These are phyloP conservation scores for Przewalskia tangutica DNA, from an alignment of 257 asterid species.

Conservation along the genomic window DNA sequence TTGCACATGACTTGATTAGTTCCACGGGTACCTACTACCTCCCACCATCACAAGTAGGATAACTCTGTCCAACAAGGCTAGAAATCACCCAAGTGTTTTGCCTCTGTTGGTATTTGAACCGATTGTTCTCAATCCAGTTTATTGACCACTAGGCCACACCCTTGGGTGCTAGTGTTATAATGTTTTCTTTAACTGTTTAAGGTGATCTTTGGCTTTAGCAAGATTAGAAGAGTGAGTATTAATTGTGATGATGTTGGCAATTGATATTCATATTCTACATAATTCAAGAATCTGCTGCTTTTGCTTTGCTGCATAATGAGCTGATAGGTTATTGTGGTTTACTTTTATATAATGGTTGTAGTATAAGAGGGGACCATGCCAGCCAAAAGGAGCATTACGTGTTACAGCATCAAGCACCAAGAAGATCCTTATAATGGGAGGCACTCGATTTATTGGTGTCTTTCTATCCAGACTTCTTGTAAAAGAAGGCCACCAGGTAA, in stretches of 20 bases:
- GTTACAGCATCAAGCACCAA: slow-evolving; percentile 69
- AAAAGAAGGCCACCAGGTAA: slow-evolving; percentile 94
- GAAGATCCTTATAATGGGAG: slow-evolving; percentile 98
- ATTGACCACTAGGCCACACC: not conserved
- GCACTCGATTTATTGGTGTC: slow-evolving; percentile 87
- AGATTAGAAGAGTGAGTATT: not conserved
- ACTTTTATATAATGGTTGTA: slow-evolving; percentile 14
- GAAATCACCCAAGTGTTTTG: not conserved
- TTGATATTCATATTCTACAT: not conserved
- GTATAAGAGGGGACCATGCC: slow-evolving; percentile 60
- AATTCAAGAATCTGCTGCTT: not conserved
- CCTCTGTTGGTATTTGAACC: not conserved
- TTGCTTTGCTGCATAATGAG: not conserved
- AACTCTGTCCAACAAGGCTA: not conserved
- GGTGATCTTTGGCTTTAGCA: not conserved
- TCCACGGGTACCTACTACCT: not conserved
- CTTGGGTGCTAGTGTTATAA: too few species aligned
- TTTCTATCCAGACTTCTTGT: slow-evolving; percentile 93
- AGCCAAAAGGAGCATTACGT: slow-evolving; percentile 48
- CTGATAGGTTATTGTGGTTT: not conserved
- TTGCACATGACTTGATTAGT: not conserved
- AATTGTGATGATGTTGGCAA: not conserved
- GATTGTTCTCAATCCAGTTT: not conserved
- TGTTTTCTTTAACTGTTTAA: not conserved
- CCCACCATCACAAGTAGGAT: not conserved